phyloP scores from a whole-genome alignment of 1,284 basidiomycete genomes.

The Trametes polyzona region DNA sequence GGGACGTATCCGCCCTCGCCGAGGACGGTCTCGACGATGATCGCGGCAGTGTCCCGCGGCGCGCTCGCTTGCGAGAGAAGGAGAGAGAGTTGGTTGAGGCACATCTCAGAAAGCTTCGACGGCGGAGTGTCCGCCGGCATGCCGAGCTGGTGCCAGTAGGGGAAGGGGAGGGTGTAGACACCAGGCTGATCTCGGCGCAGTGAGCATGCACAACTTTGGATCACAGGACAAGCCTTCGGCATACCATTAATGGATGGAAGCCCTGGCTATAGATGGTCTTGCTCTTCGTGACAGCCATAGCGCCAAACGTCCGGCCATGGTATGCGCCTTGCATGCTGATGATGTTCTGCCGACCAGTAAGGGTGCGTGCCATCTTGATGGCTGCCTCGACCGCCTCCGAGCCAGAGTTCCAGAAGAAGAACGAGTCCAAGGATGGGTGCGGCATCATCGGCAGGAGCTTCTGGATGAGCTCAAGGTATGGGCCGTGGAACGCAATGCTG shows the following conservation, averaged over 20 bases:
- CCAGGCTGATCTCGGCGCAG: conserved; percentile 63
- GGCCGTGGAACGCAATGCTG: conserved; percentile 77
- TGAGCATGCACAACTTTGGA: neutral
- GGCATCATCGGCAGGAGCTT: conserved; percentile 84
- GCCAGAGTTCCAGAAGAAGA: conserved; percentile 97
- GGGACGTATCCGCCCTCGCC: conserved; percentile 96
- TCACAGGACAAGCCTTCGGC: conserved; percentile 22
- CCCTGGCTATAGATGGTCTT: conserved; percentile 91
- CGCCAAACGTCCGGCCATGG: conserved; percentile 87
- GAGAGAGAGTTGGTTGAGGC: conserved; percentile 84
- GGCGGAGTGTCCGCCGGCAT: conserved; percentile 64
- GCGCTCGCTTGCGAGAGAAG: conserved; percentile 85
- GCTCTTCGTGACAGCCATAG: conserved; percentile 87
- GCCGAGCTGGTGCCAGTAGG: conserved; percentile 92
- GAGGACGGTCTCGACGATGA: conserved; percentile 91
- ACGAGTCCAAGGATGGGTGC: conserved; percentile 86
- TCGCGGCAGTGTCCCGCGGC: conserved; percentile 88
- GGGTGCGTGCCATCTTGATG: conserved; percentile 77
- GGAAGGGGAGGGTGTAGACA: conserved; percentile 83
- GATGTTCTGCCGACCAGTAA: conserved; percentile 85
- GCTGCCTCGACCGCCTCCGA: conserved; percentile 89
- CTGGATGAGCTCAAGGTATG: conserved; percentile 79
- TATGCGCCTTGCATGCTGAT: conserved; percentile 91
- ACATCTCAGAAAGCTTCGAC: conserved; percentile 68
- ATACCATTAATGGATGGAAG: conserved; percentile 80